These are phyloP conservation scores for Athelia sp. DNA, from an alignment of 1,284 basidiomycete species.

Conservation along the genomic window DNA sequence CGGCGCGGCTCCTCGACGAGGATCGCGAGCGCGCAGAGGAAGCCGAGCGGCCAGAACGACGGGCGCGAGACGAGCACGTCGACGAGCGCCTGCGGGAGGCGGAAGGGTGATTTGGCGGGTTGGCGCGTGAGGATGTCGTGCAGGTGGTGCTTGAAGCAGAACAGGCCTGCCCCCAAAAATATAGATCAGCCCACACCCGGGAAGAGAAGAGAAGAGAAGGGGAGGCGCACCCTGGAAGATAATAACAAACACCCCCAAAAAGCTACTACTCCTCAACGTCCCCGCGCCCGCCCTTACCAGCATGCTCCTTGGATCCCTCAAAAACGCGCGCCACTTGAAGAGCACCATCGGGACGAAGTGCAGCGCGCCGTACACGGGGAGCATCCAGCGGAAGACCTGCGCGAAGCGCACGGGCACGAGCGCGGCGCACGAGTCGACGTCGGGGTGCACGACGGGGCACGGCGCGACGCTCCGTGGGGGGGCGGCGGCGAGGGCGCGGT, in stretches of 20 bases:
- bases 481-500: conserved; percentile 22
- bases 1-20: conserved; percentile 85
- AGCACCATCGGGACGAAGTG: conserved; percentile 86
- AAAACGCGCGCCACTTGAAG: conserved; percentile 64
- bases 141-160: conserved; percentile 70
- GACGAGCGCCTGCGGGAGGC: conserved; percentile 44
- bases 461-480: conserved; percentile 34
- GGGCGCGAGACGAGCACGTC: conserved; percentile 61
- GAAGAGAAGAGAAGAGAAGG: conserved; percentile 3
- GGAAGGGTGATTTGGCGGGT: conserved; percentile 22
- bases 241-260: conserved; percentile 82
- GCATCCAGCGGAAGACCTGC: conserved; percentile 82
- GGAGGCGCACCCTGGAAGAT: conserved; percentile 72
- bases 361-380: conserved; percentile 83
- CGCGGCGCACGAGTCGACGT: conserved; percentile 62
- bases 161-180: conserved; percentile 49
- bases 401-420: conserved; percentile 76
- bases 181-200: background rate
- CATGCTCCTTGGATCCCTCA: conserved; percentile 59
- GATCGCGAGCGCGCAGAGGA: conserved; percentile 73
- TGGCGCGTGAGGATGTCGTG: conserved; percentile 41
- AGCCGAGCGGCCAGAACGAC: conserved; percentile 76
- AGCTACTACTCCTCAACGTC: conserved; percentile 82
- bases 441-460: conserved; percentile 80
- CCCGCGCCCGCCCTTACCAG: conserved; percentile 65